Evolutionary conservation across 139 green algal genomes (phyloP), one percentile per base, ranked within the genome.

Genomic region (Chlorella sorokiniana): DNA sequence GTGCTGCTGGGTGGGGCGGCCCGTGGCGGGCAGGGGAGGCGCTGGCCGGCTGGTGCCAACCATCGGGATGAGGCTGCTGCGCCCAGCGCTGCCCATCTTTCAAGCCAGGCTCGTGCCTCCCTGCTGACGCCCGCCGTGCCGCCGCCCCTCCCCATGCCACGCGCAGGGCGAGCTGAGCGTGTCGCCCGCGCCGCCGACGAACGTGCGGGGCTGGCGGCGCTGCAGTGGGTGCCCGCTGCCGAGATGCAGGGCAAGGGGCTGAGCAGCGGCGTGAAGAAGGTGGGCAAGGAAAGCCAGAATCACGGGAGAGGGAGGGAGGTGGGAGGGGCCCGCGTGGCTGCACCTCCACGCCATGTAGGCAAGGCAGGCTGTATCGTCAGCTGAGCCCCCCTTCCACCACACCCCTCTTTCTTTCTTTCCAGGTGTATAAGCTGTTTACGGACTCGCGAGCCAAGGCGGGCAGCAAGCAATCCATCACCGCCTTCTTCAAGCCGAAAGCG

Each of bases 211-310:
- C 29, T 29, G n/a, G 52, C 59, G 29, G 56, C 51, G 48, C 38
- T 86, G 20, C 69, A 83, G 78, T 93, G 89, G 89, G 35, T 93
- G 67, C 51, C 37, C 1, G 51, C 61, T 7, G 29, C 61, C 11
- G 67, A 89, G n/a, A 41, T 93, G 61, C 37, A 73, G 40, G 44
- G 16, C 40, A 70, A 84, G 56, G 86, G 83, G 29, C 70, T 92
- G 1, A 88, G 56, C 77, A 91, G 83, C 56, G 85, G 89, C 14
- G 89, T 93, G 64, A 88, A 85, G 42, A 93, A 93, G 82, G 89
- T 90, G 54, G 59, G 51, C 37, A 74, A 25, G 35, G 44, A 41
- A 27, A n/a, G 64, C 18, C 22, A 45, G 37, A 0, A 27, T 9
- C 8, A 31, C 16, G 3, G 3, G 9, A 1, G 11, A 37, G 2